These are phyloP conservation scores for Coemansia linderi DNA, from an alignment of 371 early-diverging fungal species.

Conservation along the genomic window DNA sequence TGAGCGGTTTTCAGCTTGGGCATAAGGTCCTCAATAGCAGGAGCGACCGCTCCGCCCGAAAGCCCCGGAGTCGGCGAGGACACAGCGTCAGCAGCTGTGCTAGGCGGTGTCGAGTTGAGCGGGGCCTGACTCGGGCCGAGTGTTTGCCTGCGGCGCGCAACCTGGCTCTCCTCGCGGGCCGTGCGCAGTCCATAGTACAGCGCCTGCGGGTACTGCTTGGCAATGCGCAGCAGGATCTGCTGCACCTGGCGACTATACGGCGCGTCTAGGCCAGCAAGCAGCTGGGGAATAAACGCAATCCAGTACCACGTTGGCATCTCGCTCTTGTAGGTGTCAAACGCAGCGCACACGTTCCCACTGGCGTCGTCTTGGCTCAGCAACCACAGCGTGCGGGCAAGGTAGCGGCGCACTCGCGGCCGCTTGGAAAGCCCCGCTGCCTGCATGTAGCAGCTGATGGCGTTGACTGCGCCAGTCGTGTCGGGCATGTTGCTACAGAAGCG, in stretches of 20 bases:
- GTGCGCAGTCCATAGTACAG: conserved; percentile 94
- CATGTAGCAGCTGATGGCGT: conserved; percentile 95
- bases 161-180: conserved; percentile 77
- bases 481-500: conserved; percentile 79
- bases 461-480: conserved; percentile 81
- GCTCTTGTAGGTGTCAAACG: conserved; percentile 86
- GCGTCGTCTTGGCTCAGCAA: conserved; percentile 88
- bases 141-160: conserved; percentile 45
- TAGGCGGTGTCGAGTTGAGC: not conserved
- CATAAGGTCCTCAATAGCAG: conserved; percentile 93
- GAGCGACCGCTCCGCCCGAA: conserved; percentile 50
- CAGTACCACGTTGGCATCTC: conserved; percentile 96
- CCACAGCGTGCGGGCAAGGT: conserved; percentile 90
- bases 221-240: conserved; percentile 85
- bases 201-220: conserved; percentile 95
- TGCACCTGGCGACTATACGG: conserved; percentile 65
- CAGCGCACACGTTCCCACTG: conserved; percentile 71
- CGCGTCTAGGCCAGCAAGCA: conserved; percentile 83
- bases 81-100: not conserved
- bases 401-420: conserved; percentile 85
- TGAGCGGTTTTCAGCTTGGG: conserved; percentile 94
- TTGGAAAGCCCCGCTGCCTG: conserved; percentile 92
- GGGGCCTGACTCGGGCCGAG: conserved; percentile 10
- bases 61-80: conserved; percentile 14
- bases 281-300: conserved; percentile 97